These are phyloP conservation scores for Sporothrix luriei DNA, from an alignment of 2,329 filamentous ascomycete species.

Conservation along the genomic window DNA sequence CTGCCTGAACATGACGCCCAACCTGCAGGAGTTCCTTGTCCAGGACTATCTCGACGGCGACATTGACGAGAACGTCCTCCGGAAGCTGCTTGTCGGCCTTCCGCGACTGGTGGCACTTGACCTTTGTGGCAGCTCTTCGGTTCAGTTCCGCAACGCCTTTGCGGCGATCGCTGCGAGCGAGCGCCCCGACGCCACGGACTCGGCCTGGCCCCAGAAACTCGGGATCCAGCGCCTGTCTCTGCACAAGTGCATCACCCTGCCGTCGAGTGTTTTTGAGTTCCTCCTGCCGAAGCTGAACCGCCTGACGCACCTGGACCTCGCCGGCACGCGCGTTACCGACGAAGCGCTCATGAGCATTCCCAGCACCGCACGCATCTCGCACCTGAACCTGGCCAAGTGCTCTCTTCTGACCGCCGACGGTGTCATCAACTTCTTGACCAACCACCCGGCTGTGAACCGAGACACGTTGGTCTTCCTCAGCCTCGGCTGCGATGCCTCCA, in stretches of 20 bases:
- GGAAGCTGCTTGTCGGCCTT: conserved; percentile 69
- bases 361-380: conserved; percentile 69
- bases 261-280: conserved; percentile 66
- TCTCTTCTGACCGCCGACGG: conserved; percentile 65
- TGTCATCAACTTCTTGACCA: conserved; percentile 70
- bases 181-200: background rate
- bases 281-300: conserved; percentile 70
- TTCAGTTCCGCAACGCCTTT: conserved; percentile 68
- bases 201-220: conserved; percentile 58
- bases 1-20: conserved; percentile 71
- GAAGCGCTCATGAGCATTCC: conserved; percentile 71
- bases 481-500: conserved; percentile 70
- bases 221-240: conserved; percentile 69
- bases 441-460: conserved; percentile 66
- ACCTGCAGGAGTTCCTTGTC: conserved; percentile 74
- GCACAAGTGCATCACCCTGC: conserved; percentile 75
- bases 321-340: conserved; percentile 75
- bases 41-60: conserved; percentile 83
- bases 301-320: conserved; percentile 78
- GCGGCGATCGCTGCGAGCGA: conserved; percentile 50
- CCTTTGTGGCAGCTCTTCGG: conserved; percentile 74
- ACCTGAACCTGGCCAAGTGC: conserved; percentile 78
- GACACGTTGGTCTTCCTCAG: conserved; percentile 70
- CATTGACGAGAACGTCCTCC: conserved; percentile 66
- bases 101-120: conserved; percentile 69